Evolutionary conservation across 331 rosid species (phyloP).

Genomic region (Pyracantha coccinea): DNA sequence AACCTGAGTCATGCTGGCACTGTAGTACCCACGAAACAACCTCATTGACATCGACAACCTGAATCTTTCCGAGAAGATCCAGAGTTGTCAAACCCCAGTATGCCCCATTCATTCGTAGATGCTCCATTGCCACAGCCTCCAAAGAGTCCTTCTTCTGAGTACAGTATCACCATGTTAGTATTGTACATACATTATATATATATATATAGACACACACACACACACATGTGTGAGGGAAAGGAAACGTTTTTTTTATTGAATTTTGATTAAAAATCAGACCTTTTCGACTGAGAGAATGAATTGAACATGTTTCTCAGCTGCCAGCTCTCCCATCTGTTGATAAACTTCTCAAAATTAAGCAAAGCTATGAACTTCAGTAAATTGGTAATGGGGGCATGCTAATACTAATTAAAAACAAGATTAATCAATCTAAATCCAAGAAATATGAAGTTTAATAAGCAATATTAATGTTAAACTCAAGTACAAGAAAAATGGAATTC

Average conservation of each 20-base stretch:
- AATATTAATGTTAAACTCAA: neutral
- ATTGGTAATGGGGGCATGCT: too few species aligned
- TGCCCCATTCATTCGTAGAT: slow-evolving; percentile 57
- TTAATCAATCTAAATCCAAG: neutral
- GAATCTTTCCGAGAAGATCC: slow-evolving; percentile 44
- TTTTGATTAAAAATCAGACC: slow-evolving; percentile 26
- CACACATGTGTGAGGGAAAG: neutral
- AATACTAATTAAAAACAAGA: neutral
- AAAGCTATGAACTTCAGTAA: neutral
- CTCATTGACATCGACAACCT: slow-evolving; percentile 45
- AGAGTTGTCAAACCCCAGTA: slow-evolving; percentile 59
- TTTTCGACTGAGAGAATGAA: slow-evolving; percentile 57
- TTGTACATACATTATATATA: too few species aligned
- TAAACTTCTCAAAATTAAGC: neutral
- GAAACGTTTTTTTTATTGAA: neutral
- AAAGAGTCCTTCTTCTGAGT: slow-evolving; percentile 50
- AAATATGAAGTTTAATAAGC: neutral
- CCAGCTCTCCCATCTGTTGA: slow-evolving; percentile 63
- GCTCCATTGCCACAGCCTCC: slow-evolving; percentile 60
- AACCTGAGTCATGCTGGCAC: slow-evolving; percentile 71
- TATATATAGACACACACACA: too few species aligned
- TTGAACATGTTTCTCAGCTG: slow-evolving; percentile 53
- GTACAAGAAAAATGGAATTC: too few species aligned
- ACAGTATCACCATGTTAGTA: neutral
- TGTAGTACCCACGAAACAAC: slow-evolving; percentile 63